A percentile compares a stretch with the other conserved stretches of the same genome.
These are phyloP conservation scores for Microbotryum violaceum DNA, from an alignment of 1,284 basidiomycete genomes.

Conservation along the genomic window DNA sequence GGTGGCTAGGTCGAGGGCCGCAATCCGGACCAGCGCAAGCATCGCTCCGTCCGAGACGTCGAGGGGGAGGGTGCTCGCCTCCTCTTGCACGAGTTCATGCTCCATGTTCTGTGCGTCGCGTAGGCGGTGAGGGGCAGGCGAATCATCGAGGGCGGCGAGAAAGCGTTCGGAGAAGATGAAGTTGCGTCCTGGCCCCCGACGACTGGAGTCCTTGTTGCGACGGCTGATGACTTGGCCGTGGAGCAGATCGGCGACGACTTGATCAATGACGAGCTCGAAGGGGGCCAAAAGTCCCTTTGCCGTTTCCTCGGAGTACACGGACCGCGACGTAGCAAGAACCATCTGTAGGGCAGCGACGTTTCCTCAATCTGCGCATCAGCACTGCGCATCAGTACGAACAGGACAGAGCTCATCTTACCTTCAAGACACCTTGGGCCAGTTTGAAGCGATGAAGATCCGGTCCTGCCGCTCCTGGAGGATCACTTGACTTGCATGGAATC, in stretches of 20 bases:
- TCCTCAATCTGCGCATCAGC: no score
- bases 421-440: no score
- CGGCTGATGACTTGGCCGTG: constrained; percentile 35
- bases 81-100: constrained; percentile 34
- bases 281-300: constrained; percentile 54
- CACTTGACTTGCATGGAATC: constrained; percentile 41
- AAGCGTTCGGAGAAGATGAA: constrained; percentile 15
- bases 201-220: constrained; percentile 33
- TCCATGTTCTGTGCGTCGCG: no score
- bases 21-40: constrained; percentile 60
- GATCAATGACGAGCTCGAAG: constrained; percentile 49
- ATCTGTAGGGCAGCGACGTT: constrained; percentile 48
- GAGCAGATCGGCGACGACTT: constrained; percentile 43
- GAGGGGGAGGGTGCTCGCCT: constrained; percentile 63
- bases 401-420: no score
- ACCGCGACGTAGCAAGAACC: constrained; percentile 61
- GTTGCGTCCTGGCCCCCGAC: constrained; percentile 27
- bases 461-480: no score
- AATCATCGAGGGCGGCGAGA: constrained; percentile 8
- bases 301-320: constrained; percentile 54
- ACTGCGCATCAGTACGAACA: no score
- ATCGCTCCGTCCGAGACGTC: constrained; percentile 63
- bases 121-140: constrained; percentile 1
- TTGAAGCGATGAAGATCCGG: no score
- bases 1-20: constrained; percentile 56